Evolutionary conservation across 2,329 filamentous ascomycete species (phyloP), one percentile per base, ranked within the genome.

Genomic region (Penicillium thymicola): DNA sequence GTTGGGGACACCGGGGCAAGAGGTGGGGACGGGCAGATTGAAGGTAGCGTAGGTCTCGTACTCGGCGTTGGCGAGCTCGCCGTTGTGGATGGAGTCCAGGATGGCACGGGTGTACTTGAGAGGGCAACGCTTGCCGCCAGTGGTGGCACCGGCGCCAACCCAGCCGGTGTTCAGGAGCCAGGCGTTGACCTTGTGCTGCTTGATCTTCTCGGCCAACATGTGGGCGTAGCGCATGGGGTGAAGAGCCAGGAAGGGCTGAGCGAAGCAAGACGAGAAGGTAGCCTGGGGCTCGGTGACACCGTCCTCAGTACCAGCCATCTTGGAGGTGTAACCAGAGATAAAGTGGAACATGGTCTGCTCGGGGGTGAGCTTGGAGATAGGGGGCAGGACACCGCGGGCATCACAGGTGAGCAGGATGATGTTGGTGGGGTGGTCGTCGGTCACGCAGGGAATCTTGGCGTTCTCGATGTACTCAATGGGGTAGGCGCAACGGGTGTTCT

Each of bases 331-430:
- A 69, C 94, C 94, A 18, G 90, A 96, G 79, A 99, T 99, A 87
- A 99, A 99, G 85, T 99, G 94, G 88, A 97, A 99, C 93, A 99
- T 97, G 77, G 92, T 96, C 82, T 97, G 94, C 70, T 90, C 86
- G 64, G 89, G 85, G 82, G 89, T 87, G 75, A 99, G 89, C 84
- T 97, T 97, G 70, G 92, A 97, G 79, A 99, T 97, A 47, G 94
- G 94, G 55, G 94, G 94, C 55, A 99, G 87, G 48, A 99, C 94
- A 82, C 94, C 94, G 67, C 94, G 91, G 59, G 94, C 94, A 71
- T 99, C 94, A 81, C 94, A 99, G 61, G 94, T 99, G 68, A 99
- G 87, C 68, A 99, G 89, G 73, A 99, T 90, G 79, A 99, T 97
- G 86, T 99, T 99, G 77, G 84, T 88, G 67, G 94, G 94, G 82